phyloP scores from a whole-genome alignment of 805 yeast species.

The Barnettozyma botsteinii region DNA sequence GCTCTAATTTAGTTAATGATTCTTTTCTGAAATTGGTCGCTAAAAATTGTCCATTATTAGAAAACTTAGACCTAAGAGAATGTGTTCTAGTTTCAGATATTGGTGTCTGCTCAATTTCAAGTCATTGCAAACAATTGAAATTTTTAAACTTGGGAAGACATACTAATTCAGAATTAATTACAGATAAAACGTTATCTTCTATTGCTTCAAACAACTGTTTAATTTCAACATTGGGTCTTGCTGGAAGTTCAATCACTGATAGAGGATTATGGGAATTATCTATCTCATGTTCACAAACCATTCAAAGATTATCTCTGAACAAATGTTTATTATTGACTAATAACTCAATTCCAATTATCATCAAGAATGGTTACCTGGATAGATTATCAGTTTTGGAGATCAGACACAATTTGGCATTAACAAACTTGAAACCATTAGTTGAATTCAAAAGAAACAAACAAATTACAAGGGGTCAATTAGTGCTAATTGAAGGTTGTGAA shows the following conservation, averaged over 20 bases:
- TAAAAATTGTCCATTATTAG: conserved; percentile 50
- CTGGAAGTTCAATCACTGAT: conserved; percentile 82
- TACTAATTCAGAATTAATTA: conserved; percentile 55
- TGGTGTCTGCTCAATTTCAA: conserved; percentile 65
- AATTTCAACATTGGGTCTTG: conserved; percentile 70
- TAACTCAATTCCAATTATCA: conserved; percentile 47
- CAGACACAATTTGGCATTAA: conserved; percentile 51
- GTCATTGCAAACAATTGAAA: conserved; percentile 49
- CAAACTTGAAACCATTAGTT: conserved; percentile 59
- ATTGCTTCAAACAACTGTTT: conserved; percentile 44
- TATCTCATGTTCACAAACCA: conserved; percentile 37
- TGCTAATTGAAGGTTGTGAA: conserved; percentile 79
- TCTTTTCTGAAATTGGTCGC: conserved; percentile 47
- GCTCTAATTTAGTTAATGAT: conserved; percentile 60
- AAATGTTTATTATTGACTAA: conserved; percentile 59
- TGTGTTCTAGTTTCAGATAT: conserved; percentile 74
- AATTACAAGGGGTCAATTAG: conserved; percentile 24
- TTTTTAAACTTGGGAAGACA: conserved; percentile 80
- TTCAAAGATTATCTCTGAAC: conserved; percentile 70
- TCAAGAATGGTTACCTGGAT: conserved; percentile 43
- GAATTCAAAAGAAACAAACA: conserved; percentile 47
- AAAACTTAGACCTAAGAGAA: conserved; percentile 71
- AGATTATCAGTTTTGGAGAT: conserved; percentile 71
- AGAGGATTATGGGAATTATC: conserved; percentile 78
- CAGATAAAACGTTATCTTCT: conserved; percentile 61